phyloP scores from a whole-genome alignment of 768 basidiomycete species.

The Hygrophorus russula region DNA sequence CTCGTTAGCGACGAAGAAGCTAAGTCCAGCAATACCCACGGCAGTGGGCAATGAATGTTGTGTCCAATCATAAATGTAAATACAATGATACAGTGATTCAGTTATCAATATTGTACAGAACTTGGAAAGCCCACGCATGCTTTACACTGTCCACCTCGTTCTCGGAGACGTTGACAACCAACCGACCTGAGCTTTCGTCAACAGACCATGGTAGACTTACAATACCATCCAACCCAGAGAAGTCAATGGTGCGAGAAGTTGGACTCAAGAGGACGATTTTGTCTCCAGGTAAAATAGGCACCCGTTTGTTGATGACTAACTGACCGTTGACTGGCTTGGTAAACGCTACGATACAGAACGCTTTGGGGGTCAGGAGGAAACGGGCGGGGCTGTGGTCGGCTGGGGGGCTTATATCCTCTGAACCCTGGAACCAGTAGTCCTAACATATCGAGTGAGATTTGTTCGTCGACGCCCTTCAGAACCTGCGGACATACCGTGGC shows the following conservation, averaged over 20 bases:
- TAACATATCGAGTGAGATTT: too few relatives aligned
- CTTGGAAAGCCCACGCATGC: conserved; percentile 18
- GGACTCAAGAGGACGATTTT: conserved; percentile 29
- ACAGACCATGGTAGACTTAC: conserved; percentile 20
- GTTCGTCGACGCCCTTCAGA: too few relatives aligned
- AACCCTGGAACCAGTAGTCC: too few relatives aligned
- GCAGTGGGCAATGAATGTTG: too few relatives aligned
- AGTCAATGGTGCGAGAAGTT: conserved; percentile 1
- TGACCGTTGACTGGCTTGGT: conserved; percentile 20
- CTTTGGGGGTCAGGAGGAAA: conserved; percentile 38
- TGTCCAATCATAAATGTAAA: conserved; percentile 6
- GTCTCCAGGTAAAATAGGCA: conserved; percentile 35
- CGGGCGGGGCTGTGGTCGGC: conserved; percentile 19
- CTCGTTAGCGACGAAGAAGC: background rate
- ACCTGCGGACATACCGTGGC: conserved; percentile 30
- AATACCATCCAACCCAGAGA: too few relatives aligned
- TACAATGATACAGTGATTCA: conserved; percentile 1
- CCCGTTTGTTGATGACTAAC: conserved; percentile 24
- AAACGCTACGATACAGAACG: conserved; percentile 41
- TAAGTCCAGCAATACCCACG: too few relatives aligned
- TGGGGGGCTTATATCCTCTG: conserved; percentile 20
- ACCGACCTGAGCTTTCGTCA: conserved; percentile 15
- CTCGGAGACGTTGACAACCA: conserved; percentile 17
- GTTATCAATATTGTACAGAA: conserved; percentile 8
- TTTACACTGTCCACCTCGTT: conserved; percentile 7